Evolutionary conservation across 495 filamentous ascomycete species (phyloP).

Genomic region (Oidiodendron maius): DNA sequence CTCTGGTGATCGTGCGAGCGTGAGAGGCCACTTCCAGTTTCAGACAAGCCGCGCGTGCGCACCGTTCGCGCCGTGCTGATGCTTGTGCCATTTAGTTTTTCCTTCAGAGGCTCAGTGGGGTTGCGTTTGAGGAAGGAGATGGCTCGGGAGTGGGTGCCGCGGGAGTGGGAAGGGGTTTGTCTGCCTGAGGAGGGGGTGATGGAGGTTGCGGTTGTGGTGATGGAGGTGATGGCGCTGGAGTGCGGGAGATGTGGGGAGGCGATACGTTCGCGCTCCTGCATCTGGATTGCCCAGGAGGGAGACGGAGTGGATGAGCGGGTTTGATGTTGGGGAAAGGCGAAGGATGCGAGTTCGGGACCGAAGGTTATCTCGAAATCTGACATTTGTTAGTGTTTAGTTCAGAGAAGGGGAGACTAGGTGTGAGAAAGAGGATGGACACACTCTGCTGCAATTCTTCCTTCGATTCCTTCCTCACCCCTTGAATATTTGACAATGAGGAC

Average conservation of each 20-base stretch:
- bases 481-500: slow-evolving; percentile 16
- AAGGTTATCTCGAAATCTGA: slow-evolving; percentile 57
- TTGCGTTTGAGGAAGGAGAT: slow-evolving; percentile 3
- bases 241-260: neutral
- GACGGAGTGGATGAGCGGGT: neutral
- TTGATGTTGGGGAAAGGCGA: slow-evolving; percentile 29
- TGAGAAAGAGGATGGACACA: slow-evolving; percentile 18
- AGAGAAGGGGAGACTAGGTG: slow-evolving; percentile 6
- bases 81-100: neutral
- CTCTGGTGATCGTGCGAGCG: neutral
- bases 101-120: neutral
- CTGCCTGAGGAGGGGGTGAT: slow-evolving; percentile 7
- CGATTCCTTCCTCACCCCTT: neutral
- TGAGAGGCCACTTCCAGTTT: neutral
- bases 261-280: neutral
- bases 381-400: slow-evolving; percentile 1
- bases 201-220: slow-evolving; percentile 10
- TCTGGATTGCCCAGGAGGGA: slow-evolving; percentile 6
- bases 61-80: neutral
- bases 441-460: slow-evolving; percentile 42
- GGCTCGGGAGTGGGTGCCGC: neutral
- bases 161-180: slow-evolving; percentile 4
- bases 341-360: slow-evolving; percentile 52
- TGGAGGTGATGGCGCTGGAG: slow-evolving; percentile 13
- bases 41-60: neutral